A percentile compares a stretch with the other conserved stretches of the same genome.
phyloP scores from a whole-genome alignment of 2,329 filamentous ascomycete genomes.

The Cercospora berteroae region DNA sequence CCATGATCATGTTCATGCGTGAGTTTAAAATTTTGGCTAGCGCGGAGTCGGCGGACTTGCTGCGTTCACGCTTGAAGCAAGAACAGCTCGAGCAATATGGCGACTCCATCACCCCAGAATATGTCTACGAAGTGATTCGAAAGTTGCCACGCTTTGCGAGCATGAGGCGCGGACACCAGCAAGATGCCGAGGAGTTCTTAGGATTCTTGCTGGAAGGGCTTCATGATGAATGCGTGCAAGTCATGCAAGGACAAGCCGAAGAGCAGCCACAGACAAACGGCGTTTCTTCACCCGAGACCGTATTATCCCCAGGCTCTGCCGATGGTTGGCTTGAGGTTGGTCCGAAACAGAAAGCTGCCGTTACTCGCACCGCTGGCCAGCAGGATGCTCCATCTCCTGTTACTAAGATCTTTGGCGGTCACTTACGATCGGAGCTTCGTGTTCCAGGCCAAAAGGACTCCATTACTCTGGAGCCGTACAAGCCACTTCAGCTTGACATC shows the following conservation, averaged over 20 bases:
- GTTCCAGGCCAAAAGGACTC: conserved; percentile 86
- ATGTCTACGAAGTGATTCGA: conserved; percentile 90
- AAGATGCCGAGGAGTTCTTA: conserved; percentile 96
- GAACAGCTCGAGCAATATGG: conserved; percentile 87
- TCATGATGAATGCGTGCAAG: conserved; percentile 83
- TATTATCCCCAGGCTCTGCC: conserved; percentile 41
- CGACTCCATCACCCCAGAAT: conserved; percentile 87
- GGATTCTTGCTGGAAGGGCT: conserved; percentile 89
- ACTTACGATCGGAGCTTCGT: conserved; percentile 82
- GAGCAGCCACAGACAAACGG: conserved; percentile 31
- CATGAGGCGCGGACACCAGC: conserved; percentile 95
- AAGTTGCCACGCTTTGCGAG: conserved; percentile 82
- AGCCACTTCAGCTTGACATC: conserved; percentile 92
- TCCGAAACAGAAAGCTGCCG: conserved; percentile 79
- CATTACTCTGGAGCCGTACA: conserved; percentile 88
- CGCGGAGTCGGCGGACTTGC: conserved; percentile 69
- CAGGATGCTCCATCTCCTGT: conserved; percentile 63
- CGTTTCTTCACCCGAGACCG: conserved; percentile 46
- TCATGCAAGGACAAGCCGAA: conserved; percentile 53
- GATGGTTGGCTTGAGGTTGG: conserved; percentile 92
- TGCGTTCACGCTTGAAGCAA: conserved; percentile 71
- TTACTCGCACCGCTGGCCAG: conserved; percentile 78
- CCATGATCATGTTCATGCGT: conserved; percentile 94
- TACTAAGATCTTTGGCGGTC: conserved; percentile 91
- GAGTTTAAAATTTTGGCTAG: conserved; percentile 86